Evolutionary conservation across 2,329 filamentous ascomycete species (phyloP), one percentile per base, ranked within the genome.

Genomic region (Epichloe festucae): DNA sequence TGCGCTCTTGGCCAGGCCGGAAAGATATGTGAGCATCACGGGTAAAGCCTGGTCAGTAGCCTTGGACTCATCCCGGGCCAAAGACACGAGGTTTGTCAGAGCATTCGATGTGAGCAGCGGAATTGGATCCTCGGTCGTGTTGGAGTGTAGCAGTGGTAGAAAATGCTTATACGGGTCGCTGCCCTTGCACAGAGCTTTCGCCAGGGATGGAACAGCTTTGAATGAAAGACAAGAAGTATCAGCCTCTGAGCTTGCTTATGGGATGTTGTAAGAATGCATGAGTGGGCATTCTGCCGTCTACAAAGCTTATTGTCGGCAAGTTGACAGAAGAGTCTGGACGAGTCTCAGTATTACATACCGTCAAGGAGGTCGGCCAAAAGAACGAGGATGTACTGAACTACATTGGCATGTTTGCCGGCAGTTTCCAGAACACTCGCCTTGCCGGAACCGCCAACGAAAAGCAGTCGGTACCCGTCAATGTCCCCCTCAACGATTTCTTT

Each of bases 311-410:
- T 12, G 11, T 23, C 41, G 38, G 23, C 10, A 6, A 17, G 27
- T 35, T 21, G 17, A 10, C 21, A 23, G 21, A 31, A 21, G 11
- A 41, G 43, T 36, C 27, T 23, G 12, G 27, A 39, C 12, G 27
- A 39, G 47, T 31, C n/a, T 46, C 46, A 11, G 15, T 15, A 31
- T 36, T 17, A 64, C 73, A 62, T 75, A 95, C 90, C 82, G 65
- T 91, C 86, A 54, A 97, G 81, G 57, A 98, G 72, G 66, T 98
- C 93, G 55, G 82, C 84, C 54, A 93, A 78, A 63, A 98, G 73
- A 46, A 97, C 91, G 54, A 98, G 76, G 65, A 96, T 86, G 68
- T 97, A 96, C 72, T 96, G 91, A 57, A 96, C 79, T 59, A 98
- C 89, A 71, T 96, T 90, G 64, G 83, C 79, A 60, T 90, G 83